Percentiles rank a stretch among this genome's conserved stretches.
Conservation (phyloP, 306 rosid species). For the Acacia confusa region DNA sequence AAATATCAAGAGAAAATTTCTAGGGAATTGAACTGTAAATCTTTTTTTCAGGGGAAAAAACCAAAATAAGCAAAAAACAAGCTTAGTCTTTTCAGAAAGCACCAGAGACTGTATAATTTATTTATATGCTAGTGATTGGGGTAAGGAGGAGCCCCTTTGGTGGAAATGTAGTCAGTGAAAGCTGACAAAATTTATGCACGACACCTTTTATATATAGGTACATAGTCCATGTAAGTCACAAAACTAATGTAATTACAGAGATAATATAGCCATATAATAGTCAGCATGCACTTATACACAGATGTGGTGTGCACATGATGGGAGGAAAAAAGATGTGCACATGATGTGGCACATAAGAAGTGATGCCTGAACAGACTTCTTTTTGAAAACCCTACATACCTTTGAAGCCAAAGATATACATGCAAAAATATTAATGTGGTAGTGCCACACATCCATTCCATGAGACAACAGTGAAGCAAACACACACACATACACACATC, state of each 20-base stretch:
- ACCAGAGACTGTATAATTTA: not conserved
- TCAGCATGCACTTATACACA: not conserved
- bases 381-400: conserved; percentile 5
- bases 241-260: not conserved
- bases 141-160: not conserved
- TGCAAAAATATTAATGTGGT: not conserved
- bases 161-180: not conserved
- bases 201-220: not conserved
- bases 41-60: not conserved
- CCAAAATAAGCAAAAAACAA: conserved; percentile 2
- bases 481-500: too few species aligned
- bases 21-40: not conserved
- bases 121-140: not conserved
- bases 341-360: not conserved
- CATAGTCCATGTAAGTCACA: not conserved
- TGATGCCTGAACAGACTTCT: not conserved
- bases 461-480: conserved; percentile 24
- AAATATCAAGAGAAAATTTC: conserved; percentile 1
- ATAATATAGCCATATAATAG: not conserved
- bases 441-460: conserved; percentile 22
- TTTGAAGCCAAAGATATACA: conserved; percentile 7
- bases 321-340: too few species aligned
- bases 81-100: not conserved
- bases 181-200: not conserved
- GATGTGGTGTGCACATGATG: not conserved